Evolutionary conservation across 2,329 filamentous ascomycete species (phyloP).

Genomic region (Aspergillus ruber): DNA sequence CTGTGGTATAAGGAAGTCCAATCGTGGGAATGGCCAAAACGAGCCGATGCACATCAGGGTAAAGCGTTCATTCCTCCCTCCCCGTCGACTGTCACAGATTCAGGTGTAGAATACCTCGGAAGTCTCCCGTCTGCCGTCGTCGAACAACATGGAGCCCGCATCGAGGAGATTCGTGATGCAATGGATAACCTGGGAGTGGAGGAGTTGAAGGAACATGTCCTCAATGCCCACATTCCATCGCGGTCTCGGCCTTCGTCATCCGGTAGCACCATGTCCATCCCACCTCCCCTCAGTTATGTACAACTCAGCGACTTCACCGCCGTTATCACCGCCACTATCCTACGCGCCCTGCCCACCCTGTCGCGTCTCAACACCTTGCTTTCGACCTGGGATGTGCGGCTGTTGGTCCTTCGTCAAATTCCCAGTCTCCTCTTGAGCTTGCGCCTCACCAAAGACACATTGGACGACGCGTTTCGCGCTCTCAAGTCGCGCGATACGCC

Average conservation of each 20-base stretch:
- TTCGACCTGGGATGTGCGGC: slow-evolving; percentile 68
- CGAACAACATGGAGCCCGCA: slow-evolving; percentile 60
- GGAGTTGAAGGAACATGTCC: slow-evolving; percentile 80
- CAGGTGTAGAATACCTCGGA: slow-evolving; percentile 54
- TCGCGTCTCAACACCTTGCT: slow-evolving; percentile 68
- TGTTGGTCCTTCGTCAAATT: slow-evolving; percentile 67
- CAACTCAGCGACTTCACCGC: slow-evolving; percentile 85
- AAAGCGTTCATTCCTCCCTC: slow-evolving; percentile 37
- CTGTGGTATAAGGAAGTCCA: slow-evolving; percentile 55
- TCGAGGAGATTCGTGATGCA: slow-evolving; percentile 62
- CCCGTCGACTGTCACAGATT: slow-evolving; percentile 3
- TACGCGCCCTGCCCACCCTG: slow-evolving; percentile 80
- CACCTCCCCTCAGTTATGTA: slow-evolving; percentile 48
- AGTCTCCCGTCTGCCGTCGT: slow-evolving; percentile 62
- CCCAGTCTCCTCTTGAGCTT: slow-evolving; percentile 63
- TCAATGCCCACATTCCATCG: slow-evolving; percentile 69
- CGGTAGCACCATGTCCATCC: slow-evolving; percentile 39
- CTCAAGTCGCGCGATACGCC: slow-evolving; percentile 21
- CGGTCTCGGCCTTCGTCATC: slow-evolving; percentile 49
- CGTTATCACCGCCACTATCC: slow-evolving; percentile 79
- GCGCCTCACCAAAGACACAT: slow-evolving; percentile 29
- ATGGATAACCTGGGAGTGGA: slow-evolving; percentile 47
- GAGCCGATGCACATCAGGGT: slow-evolving; percentile 29
- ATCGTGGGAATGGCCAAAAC: slow-evolving; percentile 52
- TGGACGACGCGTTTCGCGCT: slow-evolving; percentile 28